Conservation (phyloP, 2,329 filamentous ascomycete species). For the Fusarium begoniae region DNA sequence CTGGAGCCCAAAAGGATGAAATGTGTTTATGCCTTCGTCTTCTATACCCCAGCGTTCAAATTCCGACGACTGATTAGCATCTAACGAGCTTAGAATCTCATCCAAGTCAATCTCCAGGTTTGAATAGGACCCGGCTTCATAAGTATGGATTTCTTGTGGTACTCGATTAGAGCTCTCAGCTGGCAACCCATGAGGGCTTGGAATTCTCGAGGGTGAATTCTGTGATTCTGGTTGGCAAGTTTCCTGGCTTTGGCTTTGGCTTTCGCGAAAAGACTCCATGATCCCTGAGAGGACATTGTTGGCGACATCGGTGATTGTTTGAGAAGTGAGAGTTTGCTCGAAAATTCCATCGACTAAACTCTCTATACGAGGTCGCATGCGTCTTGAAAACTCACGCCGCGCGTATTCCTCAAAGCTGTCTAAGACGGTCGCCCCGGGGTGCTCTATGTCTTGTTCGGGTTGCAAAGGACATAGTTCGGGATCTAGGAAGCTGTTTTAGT, state of each 20-base stretch:
- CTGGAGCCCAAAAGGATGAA: neutral
- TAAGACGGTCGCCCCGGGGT: fast-evolving
- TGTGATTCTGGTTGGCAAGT: neutral
- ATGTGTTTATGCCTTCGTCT: neutral
- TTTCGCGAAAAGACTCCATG: neutral
- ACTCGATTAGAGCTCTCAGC: neutral
- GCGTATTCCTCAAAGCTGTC: neutral
- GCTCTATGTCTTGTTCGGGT: neutral
- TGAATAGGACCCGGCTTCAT: neutral
- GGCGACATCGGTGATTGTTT: neutral
- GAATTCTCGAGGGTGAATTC: neutral
- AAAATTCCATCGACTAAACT: neutral
- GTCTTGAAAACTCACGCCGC: neutral
- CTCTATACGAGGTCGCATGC: neutral
- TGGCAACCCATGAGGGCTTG: fast-evolving
- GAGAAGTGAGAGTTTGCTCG: neutral
- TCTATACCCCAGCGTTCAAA: neutral
- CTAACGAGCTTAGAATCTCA: neutral
- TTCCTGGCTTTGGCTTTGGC: neutral
- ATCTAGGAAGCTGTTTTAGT: neutral
- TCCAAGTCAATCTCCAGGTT: neutral
- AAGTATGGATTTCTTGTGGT: neutral
- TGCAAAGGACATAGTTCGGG: neutral
- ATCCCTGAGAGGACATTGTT: neutral
- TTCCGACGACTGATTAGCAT: neutral